Conservation (phyloP, 1,139 yeast genomes). For the Geotrichum candidum region DNA sequence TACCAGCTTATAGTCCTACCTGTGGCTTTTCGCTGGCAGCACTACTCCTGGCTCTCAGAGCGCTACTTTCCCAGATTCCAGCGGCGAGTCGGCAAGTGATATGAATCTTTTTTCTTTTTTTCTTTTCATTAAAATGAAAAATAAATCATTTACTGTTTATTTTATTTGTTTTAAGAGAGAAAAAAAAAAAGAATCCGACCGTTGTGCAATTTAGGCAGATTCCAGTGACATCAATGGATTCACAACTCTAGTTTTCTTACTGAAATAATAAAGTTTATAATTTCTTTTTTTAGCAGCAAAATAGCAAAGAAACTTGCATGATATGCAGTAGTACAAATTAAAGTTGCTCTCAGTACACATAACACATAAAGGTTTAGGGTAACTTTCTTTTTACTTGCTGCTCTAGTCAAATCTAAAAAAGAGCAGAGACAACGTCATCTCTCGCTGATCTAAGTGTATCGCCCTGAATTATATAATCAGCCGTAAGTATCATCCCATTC, state of each 20-base stretch:
- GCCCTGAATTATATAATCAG: not conserved
- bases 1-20: too few species aligned
- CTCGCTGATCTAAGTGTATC: not conserved
- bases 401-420: not conserved
- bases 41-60: not conserved
- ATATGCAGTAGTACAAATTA: not conserved
- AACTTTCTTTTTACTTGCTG: not conserved
- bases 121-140: too few species aligned
- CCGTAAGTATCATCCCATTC: conserved; percentile 65
- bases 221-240: too few species aligned
- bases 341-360: not conserved
- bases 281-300: not conserved
- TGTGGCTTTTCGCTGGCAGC: too few species aligned
- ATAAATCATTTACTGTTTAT: not conserved
- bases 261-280: not conserved
- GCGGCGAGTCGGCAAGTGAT: not conserved
- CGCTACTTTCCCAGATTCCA: not conserved
- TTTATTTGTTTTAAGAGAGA: not conserved
- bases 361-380: not conserved
- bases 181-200: not conserved
- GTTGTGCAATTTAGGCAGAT: not conserved
- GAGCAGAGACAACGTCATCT: not conserved
- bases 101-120: not conserved
- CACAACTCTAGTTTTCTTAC: not conserved
- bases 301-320: not conserved